These are phyloP conservation scores for Morella rubra DNA, from an alignment of 306 rosid genomes.

Conservation along the genomic window DNA sequence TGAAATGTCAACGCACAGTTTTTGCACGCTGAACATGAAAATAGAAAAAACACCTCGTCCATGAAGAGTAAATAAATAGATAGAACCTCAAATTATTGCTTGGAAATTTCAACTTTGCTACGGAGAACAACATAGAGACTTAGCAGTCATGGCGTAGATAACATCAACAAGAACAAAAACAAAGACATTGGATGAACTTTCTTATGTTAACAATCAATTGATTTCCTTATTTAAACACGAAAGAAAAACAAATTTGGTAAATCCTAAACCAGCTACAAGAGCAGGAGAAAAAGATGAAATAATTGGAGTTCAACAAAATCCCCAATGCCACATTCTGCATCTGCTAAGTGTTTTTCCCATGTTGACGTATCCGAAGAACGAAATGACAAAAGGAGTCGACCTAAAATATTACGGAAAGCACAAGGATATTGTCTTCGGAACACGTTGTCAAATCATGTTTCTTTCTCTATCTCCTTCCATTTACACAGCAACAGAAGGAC, in stretches of 20 bases:
- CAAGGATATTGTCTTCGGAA: no score
- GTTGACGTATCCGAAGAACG: not conserved
- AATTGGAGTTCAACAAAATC: not conserved
- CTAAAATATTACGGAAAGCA: not conserved
- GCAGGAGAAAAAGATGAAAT: no score
- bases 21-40: no score
- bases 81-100: no score
- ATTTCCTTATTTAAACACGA: not conserved
- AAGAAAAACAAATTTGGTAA: no score
- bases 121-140: not conserved
- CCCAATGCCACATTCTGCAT: not conserved
- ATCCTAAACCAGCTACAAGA: no score
- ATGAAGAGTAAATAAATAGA: no score
- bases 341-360: not conserved
- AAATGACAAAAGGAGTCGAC: not conserved
- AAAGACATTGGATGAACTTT: not conserved
- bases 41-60: no score
- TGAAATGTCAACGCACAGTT: not conserved
- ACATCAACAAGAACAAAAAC: not conserved
- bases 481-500: constrained; percentile 20
- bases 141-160: not conserved
- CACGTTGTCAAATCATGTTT: constrained; percentile 2
- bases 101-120: not conserved
- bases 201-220: not conserved
- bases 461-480: constrained; percentile 14